A percentile compares a stretch with the other conserved stretches of the same genome.
Conservation (phyloP, 1,284 basidiomycete genomes). For the Schizophyllum amplum region DNA sequence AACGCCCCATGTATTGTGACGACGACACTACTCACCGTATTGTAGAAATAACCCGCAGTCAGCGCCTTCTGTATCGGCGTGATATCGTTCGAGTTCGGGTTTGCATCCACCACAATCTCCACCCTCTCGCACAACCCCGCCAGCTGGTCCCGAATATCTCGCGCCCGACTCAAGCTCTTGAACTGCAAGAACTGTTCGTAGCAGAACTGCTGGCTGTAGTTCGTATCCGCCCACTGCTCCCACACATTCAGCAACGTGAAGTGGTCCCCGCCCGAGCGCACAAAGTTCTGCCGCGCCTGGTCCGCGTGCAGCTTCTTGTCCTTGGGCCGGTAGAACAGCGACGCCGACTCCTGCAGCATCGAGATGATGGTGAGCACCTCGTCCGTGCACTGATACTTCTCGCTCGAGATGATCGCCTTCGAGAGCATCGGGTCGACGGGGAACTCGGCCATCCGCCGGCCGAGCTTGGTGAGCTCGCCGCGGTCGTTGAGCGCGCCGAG, state of each 20-base stretch:
- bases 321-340: conserved; percentile 95
- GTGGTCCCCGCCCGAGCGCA: conserved; percentile 94
- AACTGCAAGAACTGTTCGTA: conserved; percentile 97
- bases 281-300: conserved; percentile 94
- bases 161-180: conserved; percentile 89
- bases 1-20: not conserved
- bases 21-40: conserved; percentile 60
- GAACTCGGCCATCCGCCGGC: conserved; percentile 97
- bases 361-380: conserved; percentile 96
- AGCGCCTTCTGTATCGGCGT: conserved; percentile 92
- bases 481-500: conserved; percentile 94
- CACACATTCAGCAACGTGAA: conserved; percentile 96
- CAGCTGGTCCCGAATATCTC: conserved; percentile 95
- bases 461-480: conserved; percentile 94
- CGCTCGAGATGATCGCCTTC: conserved; percentile 93
- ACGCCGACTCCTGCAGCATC: conserved; percentile 94
- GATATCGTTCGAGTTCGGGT: conserved; percentile 88
- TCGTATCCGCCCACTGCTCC: conserved; percentile 98
- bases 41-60: conserved; percentile 94
- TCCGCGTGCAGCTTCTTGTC: conserved; percentile 96
- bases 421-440: conserved; percentile 98
- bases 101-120: conserved; percentile 83
- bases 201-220: conserved; percentile 91
- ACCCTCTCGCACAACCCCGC: conserved; percentile 94
- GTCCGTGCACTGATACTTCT: conserved; percentile 92